Percentiles rank a stretch among this genome's conserved stretches.
phyloP scores from a whole-genome alignment of 257 asterid genomes.

The Plantago ovata region DNA sequence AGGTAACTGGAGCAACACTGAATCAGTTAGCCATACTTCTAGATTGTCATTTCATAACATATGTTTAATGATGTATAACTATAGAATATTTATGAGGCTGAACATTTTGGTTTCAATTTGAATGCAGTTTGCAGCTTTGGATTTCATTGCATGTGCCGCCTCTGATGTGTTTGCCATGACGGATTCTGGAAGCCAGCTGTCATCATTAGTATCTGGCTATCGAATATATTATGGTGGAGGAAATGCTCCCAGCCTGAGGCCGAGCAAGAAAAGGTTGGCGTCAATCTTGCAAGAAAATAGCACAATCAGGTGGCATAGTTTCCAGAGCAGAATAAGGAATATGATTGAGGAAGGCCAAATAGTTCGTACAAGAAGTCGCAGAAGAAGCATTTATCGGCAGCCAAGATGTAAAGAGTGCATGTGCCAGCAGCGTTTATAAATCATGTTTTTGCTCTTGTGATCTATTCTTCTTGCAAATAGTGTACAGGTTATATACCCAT shows the following conservation, averaged over 20 bases:
- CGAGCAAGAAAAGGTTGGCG: constrained; percentile 82
- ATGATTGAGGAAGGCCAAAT: constrained; percentile 82
- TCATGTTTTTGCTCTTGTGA: too few relatives aligned
- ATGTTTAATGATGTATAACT: too few relatives aligned
- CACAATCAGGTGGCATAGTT: constrained; percentile 57
- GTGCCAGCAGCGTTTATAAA: constrained; percentile 32
- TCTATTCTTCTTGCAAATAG: too few relatives aligned
- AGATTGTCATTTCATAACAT: too few relatives aligned
- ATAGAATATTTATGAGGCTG: neutral
- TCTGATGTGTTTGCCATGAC: constrained; percentile 94
- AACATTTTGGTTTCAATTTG: neutral
- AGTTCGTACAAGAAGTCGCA: constrained; percentile 36
- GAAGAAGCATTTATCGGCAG: constrained; percentile 70
- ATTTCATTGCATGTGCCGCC: constrained; percentile 79
- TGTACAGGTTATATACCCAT: too few relatives aligned
- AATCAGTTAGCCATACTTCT: too few relatives aligned
- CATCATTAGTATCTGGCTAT: constrained; percentile 81
- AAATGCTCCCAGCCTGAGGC: constrained; percentile 71
- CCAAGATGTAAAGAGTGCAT: constrained; percentile 71
- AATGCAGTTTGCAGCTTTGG: constrained; percentile 92
- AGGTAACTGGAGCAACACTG: constrained; percentile 32
- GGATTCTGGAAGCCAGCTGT: constrained; percentile 93
- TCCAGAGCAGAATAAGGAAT: constrained; percentile 56
- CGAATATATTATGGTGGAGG: constrained; percentile 81
- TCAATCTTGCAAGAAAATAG: constrained; percentile 54